Conservation (phyloP, 2,329 filamentous ascomycete genomes). For the Colletotrichum liriopes region DNA sequence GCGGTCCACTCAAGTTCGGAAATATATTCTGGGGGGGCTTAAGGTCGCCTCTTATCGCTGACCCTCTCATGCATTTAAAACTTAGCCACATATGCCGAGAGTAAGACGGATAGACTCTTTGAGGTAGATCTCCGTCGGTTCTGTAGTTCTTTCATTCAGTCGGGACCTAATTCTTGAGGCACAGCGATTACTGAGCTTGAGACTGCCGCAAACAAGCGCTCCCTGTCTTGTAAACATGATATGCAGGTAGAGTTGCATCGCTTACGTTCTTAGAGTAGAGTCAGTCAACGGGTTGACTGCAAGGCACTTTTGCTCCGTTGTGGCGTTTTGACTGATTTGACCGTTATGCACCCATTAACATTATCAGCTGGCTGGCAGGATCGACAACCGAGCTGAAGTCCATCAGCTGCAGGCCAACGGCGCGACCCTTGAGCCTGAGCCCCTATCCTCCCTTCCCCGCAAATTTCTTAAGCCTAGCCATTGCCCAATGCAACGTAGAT, state of each 20-base stretch:
- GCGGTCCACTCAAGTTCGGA: too few relatives aligned
- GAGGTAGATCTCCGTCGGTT: not conserved
- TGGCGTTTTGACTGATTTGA: not conserved
- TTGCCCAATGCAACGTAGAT: not conserved
- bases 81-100: too few relatives aligned
- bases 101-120: not conserved
- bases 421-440: too few relatives aligned
- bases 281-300: not conserved
- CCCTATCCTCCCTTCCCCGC: not conserved
- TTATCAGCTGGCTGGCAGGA: too few relatives aligned
- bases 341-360: not conserved
- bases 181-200: not conserved
- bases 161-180: not conserved
- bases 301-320: not conserved
- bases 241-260: not conserved
- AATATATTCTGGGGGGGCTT: too few relatives aligned
- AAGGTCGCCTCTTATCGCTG: not conserved
- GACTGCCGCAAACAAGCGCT: rapidly evolving
- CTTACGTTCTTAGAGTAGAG: not conserved
- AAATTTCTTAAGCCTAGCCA: not conserved
- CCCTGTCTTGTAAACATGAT: not conserved
- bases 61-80: too few relatives aligned
- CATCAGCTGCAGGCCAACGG: not conserved
- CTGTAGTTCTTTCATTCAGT: too few relatives aligned
- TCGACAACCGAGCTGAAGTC: not conserved